A percentile compares a stretch with the other conserved stretches of the same genome.
Evolutionary conservation across 202 grass and related monocot species (phyloP).

Genomic region (Elaeis oleifera): DNA sequence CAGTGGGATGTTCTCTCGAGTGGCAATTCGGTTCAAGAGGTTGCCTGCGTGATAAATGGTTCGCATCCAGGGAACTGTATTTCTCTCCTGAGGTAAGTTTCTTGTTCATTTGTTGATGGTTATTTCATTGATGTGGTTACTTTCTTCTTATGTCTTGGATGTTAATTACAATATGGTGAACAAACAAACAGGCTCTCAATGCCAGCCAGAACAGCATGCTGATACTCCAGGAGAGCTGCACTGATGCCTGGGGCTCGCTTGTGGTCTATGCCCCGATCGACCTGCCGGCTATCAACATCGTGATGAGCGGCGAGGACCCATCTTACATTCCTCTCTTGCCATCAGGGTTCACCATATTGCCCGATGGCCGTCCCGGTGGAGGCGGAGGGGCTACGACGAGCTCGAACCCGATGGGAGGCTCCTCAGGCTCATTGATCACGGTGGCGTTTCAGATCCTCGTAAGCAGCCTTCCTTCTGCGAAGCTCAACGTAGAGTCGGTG

Average conservation of each 20-base stretch:
- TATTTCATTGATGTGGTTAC: not conserved
- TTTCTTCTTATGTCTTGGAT: not conserved
- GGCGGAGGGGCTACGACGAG: conserved; percentile 29
- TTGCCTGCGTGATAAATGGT: conserved; percentile 57
- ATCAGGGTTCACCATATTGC: conserved; percentile 75
- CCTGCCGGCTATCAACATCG: conserved; percentile 56
- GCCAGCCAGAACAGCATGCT: conserved; percentile 67
- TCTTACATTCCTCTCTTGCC: conserved; percentile 64
- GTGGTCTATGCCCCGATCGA: conserved; percentile 77
- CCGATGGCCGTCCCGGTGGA: conserved; percentile 25
- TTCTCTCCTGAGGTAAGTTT: conserved; percentile 58
- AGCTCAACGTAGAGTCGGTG: conserved; percentile 69
- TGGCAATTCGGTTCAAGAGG: conserved; percentile 68
- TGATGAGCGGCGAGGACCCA: conserved; percentile 85
- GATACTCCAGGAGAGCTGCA: conserved; percentile 91
- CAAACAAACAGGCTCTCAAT: conserved; percentile 37
- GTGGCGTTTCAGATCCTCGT: conserved; percentile 76
- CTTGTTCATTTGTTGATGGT: not conserved
- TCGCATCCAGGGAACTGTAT: conserved; percentile 71
- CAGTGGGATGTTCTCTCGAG: conserved; percentile 86
- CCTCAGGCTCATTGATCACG: conserved; percentile 44
- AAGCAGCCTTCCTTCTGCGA: conserved; percentile 62
- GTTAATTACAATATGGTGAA: not conserved
- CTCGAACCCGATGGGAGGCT: conserved; percentile 12
- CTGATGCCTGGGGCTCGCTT: conserved; percentile 56